Conservation (phyloP, 257 asterid genomes). For the Parsonsia alboflavescens region DNA sequence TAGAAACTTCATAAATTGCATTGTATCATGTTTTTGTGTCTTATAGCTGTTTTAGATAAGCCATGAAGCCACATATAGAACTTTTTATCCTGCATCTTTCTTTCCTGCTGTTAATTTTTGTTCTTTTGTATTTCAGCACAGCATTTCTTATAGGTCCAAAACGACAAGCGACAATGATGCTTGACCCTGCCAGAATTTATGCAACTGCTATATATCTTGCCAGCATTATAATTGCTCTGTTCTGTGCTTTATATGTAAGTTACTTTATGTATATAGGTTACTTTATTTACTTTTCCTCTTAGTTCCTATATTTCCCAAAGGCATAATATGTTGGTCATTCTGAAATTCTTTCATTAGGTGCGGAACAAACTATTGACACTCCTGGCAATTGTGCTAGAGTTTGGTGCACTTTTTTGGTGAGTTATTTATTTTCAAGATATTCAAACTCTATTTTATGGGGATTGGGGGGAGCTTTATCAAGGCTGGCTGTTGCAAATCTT, state of each 20-base stretch:
- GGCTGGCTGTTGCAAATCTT: neutral
- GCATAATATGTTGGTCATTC: conserved; percentile 8
- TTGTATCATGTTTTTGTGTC: neutral
- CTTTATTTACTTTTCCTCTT: conserved; percentile 17
- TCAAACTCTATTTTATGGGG: neutral
- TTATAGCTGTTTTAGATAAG: neutral
- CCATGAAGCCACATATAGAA: neutral
- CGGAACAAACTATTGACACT: conserved; percentile 83
- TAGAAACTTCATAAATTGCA: neutral
- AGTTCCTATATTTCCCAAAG: conserved; percentile 8
- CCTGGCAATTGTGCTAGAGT: conserved; percentile 71
- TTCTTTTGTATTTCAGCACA: conserved; percentile 80
- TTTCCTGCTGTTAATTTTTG: conserved; percentile 27
- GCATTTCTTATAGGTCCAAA: conserved; percentile 96
- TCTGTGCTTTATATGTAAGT: conserved; percentile 95
- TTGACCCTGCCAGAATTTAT: conserved; percentile 89
- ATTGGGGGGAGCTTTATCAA: neutral
- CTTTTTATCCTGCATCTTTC: neutral
- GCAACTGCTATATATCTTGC: conserved; percentile 95
- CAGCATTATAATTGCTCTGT: conserved; percentile 83
- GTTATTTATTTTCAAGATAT: neutral
- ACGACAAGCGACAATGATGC: conserved; percentile 94
- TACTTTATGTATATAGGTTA: conserved; percentile 38
- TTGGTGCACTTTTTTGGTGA: conserved; percentile 93
- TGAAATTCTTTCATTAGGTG: conserved; percentile 42